These are phyloP conservation scores for Termitomyces titanicus DNA, from an alignment of 768 basidiomycete species.

Conservation along the genomic window DNA sequence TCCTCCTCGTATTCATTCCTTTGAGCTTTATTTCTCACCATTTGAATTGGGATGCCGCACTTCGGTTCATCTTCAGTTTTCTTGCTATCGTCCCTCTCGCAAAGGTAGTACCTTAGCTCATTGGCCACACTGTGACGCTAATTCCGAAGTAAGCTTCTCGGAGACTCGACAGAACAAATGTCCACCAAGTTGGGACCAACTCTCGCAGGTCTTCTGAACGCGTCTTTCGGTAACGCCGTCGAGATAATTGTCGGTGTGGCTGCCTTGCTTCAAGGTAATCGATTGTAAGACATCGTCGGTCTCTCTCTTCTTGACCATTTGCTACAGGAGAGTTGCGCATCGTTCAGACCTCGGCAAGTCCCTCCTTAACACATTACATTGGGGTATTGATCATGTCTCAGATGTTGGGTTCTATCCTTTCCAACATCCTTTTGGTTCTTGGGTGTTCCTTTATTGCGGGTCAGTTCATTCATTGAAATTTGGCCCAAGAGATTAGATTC, in stretches of 20 bases:
- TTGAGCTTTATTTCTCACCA: slow-evolving; percentile 63
- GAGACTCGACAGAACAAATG: slow-evolving; percentile 81
- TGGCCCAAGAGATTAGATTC: background rate
- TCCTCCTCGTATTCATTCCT: slow-evolving; percentile 79
- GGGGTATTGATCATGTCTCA: slow-evolving; percentile 19
- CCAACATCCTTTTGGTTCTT: slow-evolving; percentile 85
- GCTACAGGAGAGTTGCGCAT: slow-evolving; percentile 71
- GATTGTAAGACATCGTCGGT: background rate
- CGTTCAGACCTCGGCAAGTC: slow-evolving; percentile 82
- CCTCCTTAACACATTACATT: background rate
- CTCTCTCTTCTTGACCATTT: background rate
- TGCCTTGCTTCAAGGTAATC: slow-evolving; percentile 70
- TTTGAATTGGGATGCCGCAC: slow-evolving; percentile 68
- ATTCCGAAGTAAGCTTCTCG: slow-evolving; percentile 50
- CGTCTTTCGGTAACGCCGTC: slow-evolving; percentile 79
- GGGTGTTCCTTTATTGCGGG: slow-evolving; percentile 90
- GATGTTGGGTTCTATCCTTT: slow-evolving; percentile 90
- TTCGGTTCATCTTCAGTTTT: slow-evolving; percentile 75
- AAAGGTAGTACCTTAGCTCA: slow-evolving; percentile 43
- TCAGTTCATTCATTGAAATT: slow-evolving; percentile 21
- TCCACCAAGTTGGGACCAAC: slow-evolving; percentile 79
- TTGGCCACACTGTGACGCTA: background rate
- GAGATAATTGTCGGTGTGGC: slow-evolving; percentile 90
- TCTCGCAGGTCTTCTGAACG: slow-evolving; percentile 83
- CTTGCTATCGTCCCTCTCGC: slow-evolving; percentile 86